Base-by-base conservation (phyloP, 2,329 filamentous ascomycete species). In the Xylaria sp. region DNA sequence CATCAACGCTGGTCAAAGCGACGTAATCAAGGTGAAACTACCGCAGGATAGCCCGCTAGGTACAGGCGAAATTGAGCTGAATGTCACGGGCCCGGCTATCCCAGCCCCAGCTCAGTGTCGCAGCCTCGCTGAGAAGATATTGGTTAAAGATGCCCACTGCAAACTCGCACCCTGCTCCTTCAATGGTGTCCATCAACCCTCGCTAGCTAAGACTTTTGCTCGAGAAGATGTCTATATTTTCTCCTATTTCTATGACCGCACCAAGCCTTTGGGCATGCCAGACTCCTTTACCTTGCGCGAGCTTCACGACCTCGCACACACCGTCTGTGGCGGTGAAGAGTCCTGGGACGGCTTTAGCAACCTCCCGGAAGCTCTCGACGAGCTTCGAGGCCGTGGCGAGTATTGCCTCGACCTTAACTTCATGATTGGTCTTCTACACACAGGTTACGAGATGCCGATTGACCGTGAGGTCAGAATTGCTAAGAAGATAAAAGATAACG, bases 401-500 rank as follows among this genome's bases (percentile, higher is more conserved):
- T 93, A 91, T 81, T 99, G 96, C 82, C 83, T 99, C 75, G 96
- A 99, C 81, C 84, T 99, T 75, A 99, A 93, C 84, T 99, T 98
- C 78, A 97, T 97, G 93, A 83, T 97, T 75, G 93, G 93, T 30
- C 85, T 99, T 65, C 83, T 98, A 63, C 94, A 98, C 81, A 97
- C 93, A 6, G 96, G 96, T 3, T 99, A 99, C 77, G 96, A 98
- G 74, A 97, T 99, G 93, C 95, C 95, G 4, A 90, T 98, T 75
- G 93, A 97, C 73, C 88, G 97, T 45, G 96, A 99, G 81, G 94
- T 99, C 72, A 95, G 93, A 86, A 97, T 97, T 78, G 96, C 95
- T 68, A 99, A 99, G 91, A 97, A 97, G 87, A 97, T 99, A 78
- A 95, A 97, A 84, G 90, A 90, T 65, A 97, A 97, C 80, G 97